Percentiles rank a stretch among this genome's conserved stretches.
Evolutionary conservation across 1,284 basidiomycete genomes (phyloP).

Genomic region (Athelia psychrophila): DNA sequence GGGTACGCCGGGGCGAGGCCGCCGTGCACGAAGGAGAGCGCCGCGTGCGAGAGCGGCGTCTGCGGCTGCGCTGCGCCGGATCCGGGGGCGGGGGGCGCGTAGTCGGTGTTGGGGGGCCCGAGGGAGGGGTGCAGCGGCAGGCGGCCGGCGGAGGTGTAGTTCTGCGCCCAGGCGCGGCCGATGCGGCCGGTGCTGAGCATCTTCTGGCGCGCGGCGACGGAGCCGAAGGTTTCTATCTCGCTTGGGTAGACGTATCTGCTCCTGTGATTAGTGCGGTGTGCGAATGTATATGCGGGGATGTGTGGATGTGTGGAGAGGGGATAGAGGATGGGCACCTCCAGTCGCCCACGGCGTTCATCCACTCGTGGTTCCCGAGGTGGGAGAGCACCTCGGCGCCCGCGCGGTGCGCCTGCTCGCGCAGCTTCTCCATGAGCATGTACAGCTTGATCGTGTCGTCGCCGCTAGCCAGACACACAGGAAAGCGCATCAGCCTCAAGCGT

Average conservation of each 20-base stretch:
- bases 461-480: conserved; percentile 34
- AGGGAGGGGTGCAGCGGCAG: conserved; percentile 74
- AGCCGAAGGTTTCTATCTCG: conserved; percentile 81
- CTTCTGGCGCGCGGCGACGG: conserved; percentile 65
- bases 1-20: conserved; percentile 76
- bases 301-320: too few relatives aligned
- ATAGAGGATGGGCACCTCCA: too few relatives aligned
- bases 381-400: conserved; percentile 74
- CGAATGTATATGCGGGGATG: not conserved
- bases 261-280: conserved; percentile 4
- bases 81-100: conserved; percentile 40
- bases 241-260: conserved; percentile 79
- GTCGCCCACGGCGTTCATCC: conserved; percentile 85
- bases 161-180: conserved; percentile 80
- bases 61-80: conserved; percentile 32
- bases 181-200: conserved; percentile 76
- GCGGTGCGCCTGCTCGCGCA: conserved; percentile 71
- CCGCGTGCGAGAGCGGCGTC: conserved; percentile 64
- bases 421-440: conserved; percentile 77
- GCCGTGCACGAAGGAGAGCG: conserved; percentile 86
- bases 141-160: conserved; percentile 83
- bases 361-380: conserved; percentile 88
- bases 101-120: conserved; percentile 71
- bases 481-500: conserved; percentile 6
- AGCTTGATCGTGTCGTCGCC: conserved; percentile 86